Percentiles rank a stretch among this genome's conserved stretches.
Evolutionary conservation across 139 green algal genomes (phyloP).

Genomic region (Chlamydomonas sphaeroides): DNA sequence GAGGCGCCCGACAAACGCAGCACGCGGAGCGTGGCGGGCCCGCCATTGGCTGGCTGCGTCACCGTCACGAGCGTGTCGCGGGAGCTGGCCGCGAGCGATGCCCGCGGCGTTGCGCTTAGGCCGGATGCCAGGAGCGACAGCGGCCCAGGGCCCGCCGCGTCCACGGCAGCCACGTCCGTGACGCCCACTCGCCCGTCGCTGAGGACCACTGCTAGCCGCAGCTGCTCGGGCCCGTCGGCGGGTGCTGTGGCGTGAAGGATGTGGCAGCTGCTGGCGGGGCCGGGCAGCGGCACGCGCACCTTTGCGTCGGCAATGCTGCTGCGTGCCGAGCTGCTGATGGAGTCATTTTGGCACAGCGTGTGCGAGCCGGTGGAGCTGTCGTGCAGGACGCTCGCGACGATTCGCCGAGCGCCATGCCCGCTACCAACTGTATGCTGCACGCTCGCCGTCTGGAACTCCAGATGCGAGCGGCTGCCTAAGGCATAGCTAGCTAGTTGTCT

Average conservation of each 20-base stretch:
- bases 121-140: background rate
- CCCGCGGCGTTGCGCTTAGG: background rate
- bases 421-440: background rate
- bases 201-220: background rate
- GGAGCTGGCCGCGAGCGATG: background rate
- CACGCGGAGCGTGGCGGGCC: background rate
- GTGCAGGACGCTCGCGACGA: conserved; percentile 11
- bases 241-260: background rate
- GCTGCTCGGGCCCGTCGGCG: background rate
- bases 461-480: background rate
- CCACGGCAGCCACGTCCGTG: background rate
- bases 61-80: background rate
- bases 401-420: background rate
- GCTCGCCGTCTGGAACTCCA: conserved; percentile 20
- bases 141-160: background rate
- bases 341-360: background rate
- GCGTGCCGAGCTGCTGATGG: background rate
- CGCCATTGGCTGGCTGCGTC: background rate
- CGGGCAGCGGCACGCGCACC: background rate
- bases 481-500: conserved; percentile 3
- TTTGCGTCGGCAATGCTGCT: background rate
- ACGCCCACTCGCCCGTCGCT: background rate
- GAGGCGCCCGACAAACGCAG: background rate
- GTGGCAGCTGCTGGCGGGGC: conserved; percentile 8
- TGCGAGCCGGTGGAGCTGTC: background rate